Percentiles rank a stretch among this genome's conserved stretches.
phyloP scores from a whole-genome alignment of 352 stramenopile species.

The Salisapilia sapeloensis region DNA sequence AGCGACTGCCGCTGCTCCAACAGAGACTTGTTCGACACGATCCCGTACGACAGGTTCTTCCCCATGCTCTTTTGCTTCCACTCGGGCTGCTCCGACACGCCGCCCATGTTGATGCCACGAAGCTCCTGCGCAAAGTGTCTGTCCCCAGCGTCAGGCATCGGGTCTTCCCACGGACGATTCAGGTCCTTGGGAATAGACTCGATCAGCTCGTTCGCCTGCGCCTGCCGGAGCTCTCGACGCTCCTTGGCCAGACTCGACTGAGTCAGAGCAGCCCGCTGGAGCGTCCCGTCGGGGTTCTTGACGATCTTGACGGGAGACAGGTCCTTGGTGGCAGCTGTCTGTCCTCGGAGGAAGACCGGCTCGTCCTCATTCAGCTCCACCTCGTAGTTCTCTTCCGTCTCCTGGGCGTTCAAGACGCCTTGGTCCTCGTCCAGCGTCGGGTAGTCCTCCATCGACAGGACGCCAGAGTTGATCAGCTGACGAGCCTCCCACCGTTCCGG shows the following conservation, averaged over 20 bases:
- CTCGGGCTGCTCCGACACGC: constrained; percentile 86
- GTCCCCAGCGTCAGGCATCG: constrained; percentile 94
- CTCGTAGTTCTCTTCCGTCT: constrained; percentile 78
- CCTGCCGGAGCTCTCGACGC: constrained; percentile 91
- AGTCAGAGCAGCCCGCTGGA: constrained; percentile 95
- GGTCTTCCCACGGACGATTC: constrained; percentile 97
- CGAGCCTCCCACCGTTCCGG: constrained; percentile 95
- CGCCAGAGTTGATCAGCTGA: constrained; percentile 96
- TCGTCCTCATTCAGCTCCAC: constrained; percentile 96
- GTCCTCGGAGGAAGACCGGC: constrained; percentile 92
- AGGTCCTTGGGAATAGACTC: constrained; percentile 97
- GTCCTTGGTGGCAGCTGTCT: constrained; percentile 84
- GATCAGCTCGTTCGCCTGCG: constrained; percentile 94
- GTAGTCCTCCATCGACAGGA: constrained; percentile 96
- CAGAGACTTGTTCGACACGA: constrained; percentile 90
- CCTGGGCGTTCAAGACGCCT: constrained; percentile 67
- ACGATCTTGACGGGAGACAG: constrained; percentile 96
- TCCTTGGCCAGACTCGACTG: constrained; percentile 95
- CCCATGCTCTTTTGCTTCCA: constrained; percentile 97
- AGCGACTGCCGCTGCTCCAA: constrained; percentile 94
- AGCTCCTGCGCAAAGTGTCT: constrained; percentile 95
- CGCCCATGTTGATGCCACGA: constrained; percentile 81
- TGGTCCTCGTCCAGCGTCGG: constrained; percentile 94
- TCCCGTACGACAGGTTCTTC: constrained; percentile 94
- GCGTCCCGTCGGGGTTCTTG: constrained; percentile 97